These are phyloP conservation scores for Pholiota molesta DNA, from an alignment of 768 basidiomycete species.

Conservation along the genomic window DNA sequence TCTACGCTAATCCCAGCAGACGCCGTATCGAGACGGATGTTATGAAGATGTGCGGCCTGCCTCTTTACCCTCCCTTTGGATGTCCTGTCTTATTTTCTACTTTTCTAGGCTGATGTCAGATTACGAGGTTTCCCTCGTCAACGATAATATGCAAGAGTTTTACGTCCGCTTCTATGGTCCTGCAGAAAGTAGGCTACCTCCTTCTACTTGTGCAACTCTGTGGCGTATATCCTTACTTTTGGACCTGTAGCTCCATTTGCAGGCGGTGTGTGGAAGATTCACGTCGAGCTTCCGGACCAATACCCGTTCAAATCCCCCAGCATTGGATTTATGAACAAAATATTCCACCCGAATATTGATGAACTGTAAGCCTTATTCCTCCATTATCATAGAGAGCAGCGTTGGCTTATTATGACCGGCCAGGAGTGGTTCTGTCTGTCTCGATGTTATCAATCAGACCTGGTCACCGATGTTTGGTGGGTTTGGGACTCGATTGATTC, in stretches of 20 bases:
- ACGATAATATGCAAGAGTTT: conserved; percentile 99
- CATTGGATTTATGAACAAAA: conserved; percentile 99
- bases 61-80: background rate
- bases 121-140: conserved; percentile 96
- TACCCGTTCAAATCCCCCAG: conserved; percentile 99
- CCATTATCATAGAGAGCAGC: conserved; percentile 1
- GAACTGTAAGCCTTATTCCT: conserved; percentile 73
- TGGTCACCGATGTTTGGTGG: conserved; percentile 99
- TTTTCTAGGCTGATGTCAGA: conserved; percentile 90
- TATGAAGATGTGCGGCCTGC: conserved; percentile 85
- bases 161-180: conserved; percentile 96
- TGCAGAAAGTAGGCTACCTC: conserved; percentile 78
- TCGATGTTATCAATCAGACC: conserved; percentile 99
- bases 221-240: conserved; percentile 3
- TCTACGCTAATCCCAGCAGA: conserved; percentile 80
- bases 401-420: conserved; percentile 7
- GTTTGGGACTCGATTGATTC: conserved; percentile 27
- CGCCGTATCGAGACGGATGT: conserved; percentile 99
- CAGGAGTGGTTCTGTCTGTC: conserved; percentile 96
- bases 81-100: conserved; percentile 12
- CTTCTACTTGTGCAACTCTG: background rate
- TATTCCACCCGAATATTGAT: conserved; percentile 99
- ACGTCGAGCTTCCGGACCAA: conserved; percentile 97
- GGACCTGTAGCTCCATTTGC: conserved; percentile 85
- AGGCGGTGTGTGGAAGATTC: conserved; percentile 99